Percentiles rank a stretch among this genome's conserved stretches.
Evolutionary conservation across 805 yeast genomes (phyloP).

Genomic region (Candida piceae): DNA sequence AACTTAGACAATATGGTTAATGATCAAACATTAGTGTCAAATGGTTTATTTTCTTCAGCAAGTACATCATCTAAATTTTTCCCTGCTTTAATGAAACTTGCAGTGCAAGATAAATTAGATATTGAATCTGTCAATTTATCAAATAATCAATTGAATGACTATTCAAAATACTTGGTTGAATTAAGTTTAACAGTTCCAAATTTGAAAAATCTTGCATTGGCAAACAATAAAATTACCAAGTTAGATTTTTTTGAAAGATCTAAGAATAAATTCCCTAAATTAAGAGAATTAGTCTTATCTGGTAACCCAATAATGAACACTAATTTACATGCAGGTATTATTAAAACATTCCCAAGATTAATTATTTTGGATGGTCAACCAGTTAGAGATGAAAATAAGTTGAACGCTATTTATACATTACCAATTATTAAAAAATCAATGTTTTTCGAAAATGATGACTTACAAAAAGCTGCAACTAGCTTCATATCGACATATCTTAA

Average conservation of each 20-base stretch:
- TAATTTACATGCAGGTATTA: conserved; percentile 53
- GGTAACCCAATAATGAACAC: conserved; percentile 67
- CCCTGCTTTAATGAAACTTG: conserved; percentile 83
- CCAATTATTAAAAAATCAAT: conserved; percentile 55
- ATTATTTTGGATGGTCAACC: conserved; percentile 72
- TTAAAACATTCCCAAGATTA: conserved; percentile 74
- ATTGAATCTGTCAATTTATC: conserved; percentile 72
- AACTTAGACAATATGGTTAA: conserved; percentile 60
- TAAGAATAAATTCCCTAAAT: conserved; percentile 65
- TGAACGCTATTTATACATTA: conserved; percentile 45
- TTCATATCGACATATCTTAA: conserved; percentile 72
- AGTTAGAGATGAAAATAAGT: conserved; percentile 67
- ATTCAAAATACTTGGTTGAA: conserved; percentile 46
- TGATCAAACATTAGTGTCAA: conserved; percentile 53
- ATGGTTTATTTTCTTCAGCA: conserved; percentile 51
- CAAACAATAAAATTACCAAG: conserved; percentile 63
- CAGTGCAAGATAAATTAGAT: conserved; percentile 43
- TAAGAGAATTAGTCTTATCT: conserved; percentile 71
- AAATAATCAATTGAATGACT: conserved; percentile 61
- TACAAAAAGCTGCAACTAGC: conserved; percentile 66
- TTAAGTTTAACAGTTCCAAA: conserved; percentile 71
- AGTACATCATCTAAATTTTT: conserved; percentile 68
- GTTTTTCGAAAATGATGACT: conserved; percentile 75
- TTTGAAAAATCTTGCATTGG: conserved; percentile 72
- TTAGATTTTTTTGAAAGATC: conserved; percentile 63